Percentiles rank a stretch among this genome's conserved stretches.
Conservation (phyloP, 2,329 filamentous ascomycete genomes). For the Talaromyces amestolkiae region DNA sequence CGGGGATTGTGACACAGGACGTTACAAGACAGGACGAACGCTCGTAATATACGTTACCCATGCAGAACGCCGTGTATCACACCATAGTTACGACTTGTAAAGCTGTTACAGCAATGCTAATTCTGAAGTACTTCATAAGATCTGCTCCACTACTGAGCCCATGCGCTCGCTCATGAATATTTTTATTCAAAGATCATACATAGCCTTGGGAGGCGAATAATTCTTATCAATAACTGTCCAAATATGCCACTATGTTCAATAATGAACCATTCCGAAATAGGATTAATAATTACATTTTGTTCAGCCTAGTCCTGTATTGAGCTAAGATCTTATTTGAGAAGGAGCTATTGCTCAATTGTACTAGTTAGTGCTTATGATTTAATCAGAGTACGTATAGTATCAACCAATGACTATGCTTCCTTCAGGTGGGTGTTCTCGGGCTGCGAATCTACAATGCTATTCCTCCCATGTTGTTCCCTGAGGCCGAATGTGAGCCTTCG, state of each 20-base stretch:
- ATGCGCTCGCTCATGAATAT: neutral
- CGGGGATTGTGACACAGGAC: neutral
- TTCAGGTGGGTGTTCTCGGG: neutral
- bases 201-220: neutral
- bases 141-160: neutral
- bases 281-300: neutral
- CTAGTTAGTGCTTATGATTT: neutral
- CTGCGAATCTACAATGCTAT: neutral
- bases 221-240: neutral
- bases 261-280: neutral
- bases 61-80: neutral
- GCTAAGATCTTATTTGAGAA: neutral
- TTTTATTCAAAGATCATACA: neutral
- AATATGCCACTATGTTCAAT: neutral
- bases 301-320: neutral
- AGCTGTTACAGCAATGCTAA: neutral
- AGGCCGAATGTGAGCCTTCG: neutral
- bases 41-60: neutral
- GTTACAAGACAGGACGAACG: neutral
- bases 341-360: neutral
- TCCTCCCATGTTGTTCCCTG: neutral
- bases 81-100: neutral
- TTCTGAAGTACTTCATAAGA: neutral
- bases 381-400: neutral
- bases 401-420: neutral